Base-by-base conservation (phyloP, 129 eudicot genomes). In the Kitagawia praeruptora region DNA sequence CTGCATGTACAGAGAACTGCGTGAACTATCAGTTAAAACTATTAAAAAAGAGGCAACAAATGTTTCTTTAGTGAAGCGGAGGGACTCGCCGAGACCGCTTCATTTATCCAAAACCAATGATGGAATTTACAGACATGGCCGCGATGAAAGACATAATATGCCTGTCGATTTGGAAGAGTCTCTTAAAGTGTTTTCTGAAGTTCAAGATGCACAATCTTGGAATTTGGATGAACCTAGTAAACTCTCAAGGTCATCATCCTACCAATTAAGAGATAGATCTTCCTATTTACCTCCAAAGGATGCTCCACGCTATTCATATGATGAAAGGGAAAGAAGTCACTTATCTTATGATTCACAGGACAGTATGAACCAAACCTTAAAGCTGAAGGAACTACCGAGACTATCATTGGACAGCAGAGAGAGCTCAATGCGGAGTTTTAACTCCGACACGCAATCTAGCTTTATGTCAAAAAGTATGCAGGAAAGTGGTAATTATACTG, bases 271-370 rank as follows among this genome's bases (percentile, higher is more conserved):
- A 86, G 96, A 91, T 42, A 91, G 87, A 53, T 85, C 96, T 1
- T 78, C 78, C 3, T 86, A 80, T 85, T 70, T 86, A 2, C 61
- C 75, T 27, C 76, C 86, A 38, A 91, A 86, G 78, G 98, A 93
- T 72, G 88, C 89, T 75, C 97, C 88, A 72, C 87, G 97, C 75
- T 91, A 87, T 77, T 94, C 98, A 80, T 91, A 94, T 49, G 98
- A 94, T 83, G 98, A 94, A 38, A 83, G 93, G 84, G 98, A 89
- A 56, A 74, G 76, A 69, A 87, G 84, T 58, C 88, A 87, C 11
- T 42, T 85, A 45, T 82, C 88, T 31, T 86, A 85, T 71, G 91
- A 80, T 67, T 85, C 87, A 71, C 84, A 82, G 25, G 89, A 88
- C 11, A 77, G 49, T 69, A 76, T 87, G 74, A 92, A 89, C 82